These are phyloP conservation scores for Moesziomyces antarcticus DNA, from an alignment of 1,284 basidiomycete genomes.

Conservation along the genomic window DNA sequence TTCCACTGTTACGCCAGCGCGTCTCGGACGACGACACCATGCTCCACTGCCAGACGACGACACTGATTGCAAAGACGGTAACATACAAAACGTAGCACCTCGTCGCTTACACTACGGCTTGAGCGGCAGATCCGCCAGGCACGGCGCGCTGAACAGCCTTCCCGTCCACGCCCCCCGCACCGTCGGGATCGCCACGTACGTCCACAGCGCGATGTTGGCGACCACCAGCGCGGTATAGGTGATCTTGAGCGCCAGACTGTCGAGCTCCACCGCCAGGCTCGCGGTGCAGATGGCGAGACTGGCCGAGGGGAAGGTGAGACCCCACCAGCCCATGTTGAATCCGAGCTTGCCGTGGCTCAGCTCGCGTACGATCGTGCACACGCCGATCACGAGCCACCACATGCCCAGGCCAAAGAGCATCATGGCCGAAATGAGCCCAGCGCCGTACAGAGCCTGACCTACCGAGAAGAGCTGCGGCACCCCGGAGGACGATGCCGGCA, in stretches of 20 bases:
- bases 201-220: conserved; percentile 47
- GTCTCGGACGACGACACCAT: too few relatives aligned
- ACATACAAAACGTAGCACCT: background rate
- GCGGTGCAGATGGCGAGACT: conserved; percentile 51
- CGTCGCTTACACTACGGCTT: conserved; percentile 8
- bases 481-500: conserved; percentile 18
- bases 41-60: background rate
- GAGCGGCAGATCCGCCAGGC: conserved; percentile 57
- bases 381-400: conserved; percentile 55
- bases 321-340: conserved; percentile 63
- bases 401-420: conserved; percentile 55
- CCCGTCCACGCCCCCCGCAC: conserved; percentile 49
- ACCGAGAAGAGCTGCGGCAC: conserved; percentile 47
- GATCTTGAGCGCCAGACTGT: conserved; percentile 55
- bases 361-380: conserved; percentile 51
- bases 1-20: too few relatives aligned
- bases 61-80: too few relatives aligned
- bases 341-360: conserved; percentile 33
- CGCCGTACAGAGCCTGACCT: conserved; percentile 56
- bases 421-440: conserved; percentile 53
- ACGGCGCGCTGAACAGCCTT: conserved; percentile 55
- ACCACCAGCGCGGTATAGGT: conserved; percentile 49
- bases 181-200: conserved; percentile 55
- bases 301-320: conserved; percentile 52
- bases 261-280: conserved; percentile 49